phyloP scores from a whole-genome alignment of 2,329 filamentous ascomycete genomes.

The Malbranchea zuffiana region DNA sequence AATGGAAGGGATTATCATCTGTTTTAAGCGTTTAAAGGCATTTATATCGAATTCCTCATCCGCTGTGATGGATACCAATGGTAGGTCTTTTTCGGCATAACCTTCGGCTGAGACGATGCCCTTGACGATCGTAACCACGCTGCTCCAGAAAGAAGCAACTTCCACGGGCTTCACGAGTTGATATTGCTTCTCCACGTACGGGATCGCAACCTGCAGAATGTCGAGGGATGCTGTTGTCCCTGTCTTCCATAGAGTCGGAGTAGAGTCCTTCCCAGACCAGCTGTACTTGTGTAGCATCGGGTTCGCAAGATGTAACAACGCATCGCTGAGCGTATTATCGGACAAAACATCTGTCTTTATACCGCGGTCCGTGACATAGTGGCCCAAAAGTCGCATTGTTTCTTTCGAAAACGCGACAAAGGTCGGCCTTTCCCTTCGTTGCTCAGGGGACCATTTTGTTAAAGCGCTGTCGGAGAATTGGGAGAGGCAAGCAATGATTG shows the following conservation, averaged over 20 bases:
- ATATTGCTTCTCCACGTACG: constrained; percentile 43
- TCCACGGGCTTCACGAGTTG: constrained; percentile 24
- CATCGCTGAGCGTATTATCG: constrained; percentile 54
- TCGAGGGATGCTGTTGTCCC: constrained; percentile 61
- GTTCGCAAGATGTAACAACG: constrained; percentile 55
- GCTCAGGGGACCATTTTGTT: constrained; percentile 28
- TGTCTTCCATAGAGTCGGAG: constrained; percentile 63
- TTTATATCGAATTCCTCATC: constrained; percentile 76
- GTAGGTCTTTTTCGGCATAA: constrained; percentile 34
- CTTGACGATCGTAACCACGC: constrained; percentile 53
- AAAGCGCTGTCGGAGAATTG: constrained; percentile 56
- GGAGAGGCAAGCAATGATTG: constrained; percentile 42
- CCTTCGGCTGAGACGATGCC: constrained; percentile 60
- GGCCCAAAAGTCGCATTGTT: constrained; percentile 57
- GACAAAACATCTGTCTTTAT: constrained; percentile 57
- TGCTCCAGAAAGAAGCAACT: constrained; percentile 56
- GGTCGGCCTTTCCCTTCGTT: constrained; percentile 50
- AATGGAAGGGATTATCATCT: constrained; percentile 61
- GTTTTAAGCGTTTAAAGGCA: constrained; percentile 56
- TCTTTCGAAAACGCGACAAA: constrained; percentile 84
- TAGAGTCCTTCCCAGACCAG: constrained; percentile 61
- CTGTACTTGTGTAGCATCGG: constrained; percentile 72
- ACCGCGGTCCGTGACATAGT: constrained; percentile 31
- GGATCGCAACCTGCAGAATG: constrained; percentile 56
- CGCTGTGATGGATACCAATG: constrained; percentile 40